Percentiles rank a stretch among this genome's conserved stretches.
phyloP scores from a whole-genome alignment of 345 rosid genomes.

The Luvunga scandens region DNA sequence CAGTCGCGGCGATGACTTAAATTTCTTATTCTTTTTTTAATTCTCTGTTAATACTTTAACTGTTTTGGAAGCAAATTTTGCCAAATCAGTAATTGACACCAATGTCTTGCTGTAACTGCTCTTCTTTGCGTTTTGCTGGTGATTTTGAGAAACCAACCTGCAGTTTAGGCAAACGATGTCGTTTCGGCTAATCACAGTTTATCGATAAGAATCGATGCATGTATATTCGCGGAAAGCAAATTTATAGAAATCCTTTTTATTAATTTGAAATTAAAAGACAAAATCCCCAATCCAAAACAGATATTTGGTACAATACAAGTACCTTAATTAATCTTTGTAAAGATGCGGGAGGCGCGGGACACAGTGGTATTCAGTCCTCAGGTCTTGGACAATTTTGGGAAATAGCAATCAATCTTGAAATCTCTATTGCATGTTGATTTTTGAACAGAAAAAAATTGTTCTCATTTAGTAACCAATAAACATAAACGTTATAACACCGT shows the following conservation, averaged over 20 bases:
- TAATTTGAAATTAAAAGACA: too few relatives aligned
- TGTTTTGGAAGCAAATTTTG: slow-evolving; percentile 1
- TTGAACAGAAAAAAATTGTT: too few relatives aligned
- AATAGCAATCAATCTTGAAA: background rate
- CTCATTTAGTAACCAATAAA: too few relatives aligned
- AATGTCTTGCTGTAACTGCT: background rate
- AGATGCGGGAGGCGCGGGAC: too few relatives aligned
- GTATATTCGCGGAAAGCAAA: too few relatives aligned
- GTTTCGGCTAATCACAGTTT: background rate
- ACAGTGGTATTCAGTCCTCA: background rate
- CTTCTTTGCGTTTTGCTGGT: background rate
- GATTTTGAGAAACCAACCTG: background rate
- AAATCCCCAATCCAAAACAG: too few relatives aligned
- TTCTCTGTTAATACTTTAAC: background rate
- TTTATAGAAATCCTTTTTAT: too few relatives aligned
- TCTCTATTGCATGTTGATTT: background rate
- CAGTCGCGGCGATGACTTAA: background rate
- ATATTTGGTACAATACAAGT: too few relatives aligned
- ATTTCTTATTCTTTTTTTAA: background rate
- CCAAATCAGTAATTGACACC: slow-evolving; percentile 1
- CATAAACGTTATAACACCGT: too few relatives aligned
- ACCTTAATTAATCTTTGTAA: too few relatives aligned
- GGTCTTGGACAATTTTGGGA: background rate
- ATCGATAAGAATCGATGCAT: too few relatives aligned
- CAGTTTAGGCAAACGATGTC: background rate